These are phyloP conservation scores for Colletotrichum sp. DNA, from an alignment of 2,329 filamentous ascomycete species.

Conservation along the genomic window DNA sequence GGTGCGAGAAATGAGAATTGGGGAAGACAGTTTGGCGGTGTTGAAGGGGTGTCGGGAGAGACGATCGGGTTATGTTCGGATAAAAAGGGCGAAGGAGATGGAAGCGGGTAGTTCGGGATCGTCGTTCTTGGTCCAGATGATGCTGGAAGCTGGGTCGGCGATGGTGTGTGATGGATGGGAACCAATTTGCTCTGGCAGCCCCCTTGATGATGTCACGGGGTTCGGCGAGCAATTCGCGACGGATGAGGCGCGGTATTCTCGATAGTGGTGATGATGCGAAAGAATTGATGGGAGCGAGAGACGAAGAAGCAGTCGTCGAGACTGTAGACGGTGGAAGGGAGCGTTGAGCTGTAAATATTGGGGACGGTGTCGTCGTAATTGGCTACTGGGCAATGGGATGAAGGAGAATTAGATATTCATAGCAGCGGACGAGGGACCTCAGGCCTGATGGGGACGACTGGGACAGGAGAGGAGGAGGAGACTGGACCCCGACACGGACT, in stretches of 20 bases:
- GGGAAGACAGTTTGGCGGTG: slow-evolving; percentile 96
- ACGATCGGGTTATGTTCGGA: slow-evolving; percentile 23
- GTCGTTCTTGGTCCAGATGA: slow-evolving; percentile 8
- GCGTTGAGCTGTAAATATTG: slow-evolving; percentile 11
- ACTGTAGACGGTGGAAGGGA: slow-evolving; percentile 2
- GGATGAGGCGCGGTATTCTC: background rate
- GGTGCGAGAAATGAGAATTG: slow-evolving; percentile 84
- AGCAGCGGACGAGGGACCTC: background rate
- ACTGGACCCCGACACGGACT: slow-evolving; percentile 11
- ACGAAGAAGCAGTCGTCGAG: slow-evolving; percentile 11
- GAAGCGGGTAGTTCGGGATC: slow-evolving; percentile 1
- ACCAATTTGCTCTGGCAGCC: background rate
- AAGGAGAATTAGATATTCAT: slow-evolving; percentile 23
- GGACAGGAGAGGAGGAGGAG: background rate
- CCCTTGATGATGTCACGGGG: slow-evolving; percentile 22
- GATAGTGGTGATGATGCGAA: background rate
- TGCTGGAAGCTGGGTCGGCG: background rate
- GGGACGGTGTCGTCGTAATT: slow-evolving; percentile 19
- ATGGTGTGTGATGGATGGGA: background rate
- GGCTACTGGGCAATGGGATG: slow-evolving; percentile 19
- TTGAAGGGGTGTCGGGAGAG: slow-evolving; percentile 48
- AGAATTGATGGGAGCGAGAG: slow-evolving; percentile 14
- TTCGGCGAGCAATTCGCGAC: background rate
- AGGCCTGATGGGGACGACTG: background rate
- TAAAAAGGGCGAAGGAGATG: slow-evolving; percentile 11